Evolutionary conservation across 2,329 filamentous ascomycete genomes (phyloP).

Genomic region (Didymellaceae sp.): DNA sequence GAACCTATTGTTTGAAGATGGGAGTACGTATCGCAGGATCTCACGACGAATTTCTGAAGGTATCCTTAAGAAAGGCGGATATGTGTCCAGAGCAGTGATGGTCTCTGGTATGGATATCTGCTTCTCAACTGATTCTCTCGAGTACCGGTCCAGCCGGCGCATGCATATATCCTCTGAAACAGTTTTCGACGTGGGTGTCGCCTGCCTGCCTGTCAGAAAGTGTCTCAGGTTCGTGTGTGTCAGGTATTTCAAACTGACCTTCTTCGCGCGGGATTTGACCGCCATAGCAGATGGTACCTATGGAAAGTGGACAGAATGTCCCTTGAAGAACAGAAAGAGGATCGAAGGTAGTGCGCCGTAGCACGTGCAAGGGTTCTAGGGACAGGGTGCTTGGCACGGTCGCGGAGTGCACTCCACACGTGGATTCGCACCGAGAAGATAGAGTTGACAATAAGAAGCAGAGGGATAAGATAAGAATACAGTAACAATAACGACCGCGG

Average conservation of each 20-base stretch:
- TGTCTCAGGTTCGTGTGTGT: slow-evolving; percentile 10
- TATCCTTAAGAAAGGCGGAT: slow-evolving; percentile 47
- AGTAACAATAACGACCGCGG: too few relatives aligned
- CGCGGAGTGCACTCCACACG: slow-evolving; percentile 9
- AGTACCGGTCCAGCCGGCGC: slow-evolving; percentile 31
- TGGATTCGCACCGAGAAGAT: not conserved
- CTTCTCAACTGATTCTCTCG: slow-evolving; percentile 42
- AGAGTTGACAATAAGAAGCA: not conserved
- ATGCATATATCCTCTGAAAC: slow-evolving; percentile 37
- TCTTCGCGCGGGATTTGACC: slow-evolving; percentile 43
- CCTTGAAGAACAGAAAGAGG: not conserved
- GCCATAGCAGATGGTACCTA: slow-evolving; percentile 31
- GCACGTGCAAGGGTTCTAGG: slow-evolving; percentile 12
- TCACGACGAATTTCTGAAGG: slow-evolving; percentile 48
- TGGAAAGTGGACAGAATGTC: slow-evolving; percentile 5
- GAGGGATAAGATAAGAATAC: too few relatives aligned
- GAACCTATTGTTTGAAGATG: slow-evolving; percentile 51
- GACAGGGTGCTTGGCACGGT: slow-evolving; percentile 4
- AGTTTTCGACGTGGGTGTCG: slow-evolving; percentile 34
- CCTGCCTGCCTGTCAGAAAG: slow-evolving; percentile 33
- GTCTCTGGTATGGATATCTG: slow-evolving; percentile 47
- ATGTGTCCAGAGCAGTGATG: slow-evolving; percentile 45
- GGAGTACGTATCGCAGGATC: slow-evolving; percentile 48
- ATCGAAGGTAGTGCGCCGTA: not conserved
- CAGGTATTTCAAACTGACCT: slow-evolving; percentile 34